phyloP scores from a whole-genome alignment of 192 early-diverging fungal species.

The Backusella macrospora region DNA sequence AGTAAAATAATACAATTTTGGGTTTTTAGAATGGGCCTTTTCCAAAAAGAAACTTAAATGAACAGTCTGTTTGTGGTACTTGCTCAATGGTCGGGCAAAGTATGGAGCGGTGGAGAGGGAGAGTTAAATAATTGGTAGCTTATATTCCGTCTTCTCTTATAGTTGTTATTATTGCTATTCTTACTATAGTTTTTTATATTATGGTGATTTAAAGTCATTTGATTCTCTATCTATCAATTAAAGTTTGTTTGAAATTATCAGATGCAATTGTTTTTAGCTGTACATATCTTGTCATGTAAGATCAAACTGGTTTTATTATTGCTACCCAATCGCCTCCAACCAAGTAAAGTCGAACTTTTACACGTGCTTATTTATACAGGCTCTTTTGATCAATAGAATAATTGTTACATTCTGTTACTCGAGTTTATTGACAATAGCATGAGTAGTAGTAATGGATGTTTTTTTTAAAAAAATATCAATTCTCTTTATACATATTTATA shows the following conservation, averaged over 20 bases:
- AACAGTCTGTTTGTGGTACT: not conserved
- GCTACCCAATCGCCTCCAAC: not conserved
- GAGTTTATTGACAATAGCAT: not conserved
- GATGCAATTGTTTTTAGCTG: not conserved
- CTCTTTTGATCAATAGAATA: not conserved
- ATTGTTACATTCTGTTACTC: not conserved
- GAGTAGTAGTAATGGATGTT: not conserved
- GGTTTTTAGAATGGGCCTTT: not conserved
- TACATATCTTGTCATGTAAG: not conserved
- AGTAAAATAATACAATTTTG: slow-evolving; percentile 8
- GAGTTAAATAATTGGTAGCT: not conserved
- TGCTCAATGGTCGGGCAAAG: not conserved
- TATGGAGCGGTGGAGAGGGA: not conserved
- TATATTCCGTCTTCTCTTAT: not conserved
- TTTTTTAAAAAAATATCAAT: not conserved
- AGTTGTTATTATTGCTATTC: not conserved
- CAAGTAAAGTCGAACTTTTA: not conserved
- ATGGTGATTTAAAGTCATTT: not conserved
- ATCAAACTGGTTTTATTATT: not conserved
- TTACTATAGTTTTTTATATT: not conserved
- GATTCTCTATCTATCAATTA: not conserved
- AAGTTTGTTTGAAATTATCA: not conserved
- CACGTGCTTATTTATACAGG: not conserved
- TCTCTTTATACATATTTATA: not conserved
- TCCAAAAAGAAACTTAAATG: not conserved